A percentile compares a stretch with the other conserved stretches of the same genome.
phyloP scores from a whole-genome alignment of 768 basidiomycete species.

The Coprinopsis cinerea region DNA sequence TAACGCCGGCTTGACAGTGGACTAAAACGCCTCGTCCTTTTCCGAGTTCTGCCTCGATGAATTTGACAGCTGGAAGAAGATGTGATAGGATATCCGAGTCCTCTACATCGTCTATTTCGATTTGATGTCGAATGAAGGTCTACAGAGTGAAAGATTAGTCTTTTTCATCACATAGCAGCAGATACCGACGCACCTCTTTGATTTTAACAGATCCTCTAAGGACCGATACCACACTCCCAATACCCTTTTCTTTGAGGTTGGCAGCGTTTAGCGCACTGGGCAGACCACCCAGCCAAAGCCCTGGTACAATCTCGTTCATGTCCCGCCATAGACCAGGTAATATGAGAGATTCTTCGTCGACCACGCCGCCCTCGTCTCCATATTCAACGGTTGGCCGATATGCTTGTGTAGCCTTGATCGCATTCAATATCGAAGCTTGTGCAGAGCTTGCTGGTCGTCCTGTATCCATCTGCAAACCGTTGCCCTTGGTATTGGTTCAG shows the following conservation, averaged over 20 bases:
- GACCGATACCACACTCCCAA: slow-evolving; percentile 67
- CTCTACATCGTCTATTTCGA: slow-evolving; percentile 70
- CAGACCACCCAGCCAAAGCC: slow-evolving; percentile 83
- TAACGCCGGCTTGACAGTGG: slow-evolving; percentile 87
- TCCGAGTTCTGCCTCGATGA: slow-evolving; percentile 74
- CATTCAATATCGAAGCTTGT: no score
- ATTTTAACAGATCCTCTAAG: slow-evolving; percentile 67
- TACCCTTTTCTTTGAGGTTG: slow-evolving; percentile 60
- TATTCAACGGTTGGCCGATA: no score
- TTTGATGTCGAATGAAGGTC: slow-evolving; percentile 78
- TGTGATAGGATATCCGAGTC: slow-evolving; percentile 77
- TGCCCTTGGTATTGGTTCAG: no score
- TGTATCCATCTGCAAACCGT: no score
- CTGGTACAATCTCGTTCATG: slow-evolving; percentile 60
- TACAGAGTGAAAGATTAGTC: slow-evolving; percentile 21
- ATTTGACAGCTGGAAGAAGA: slow-evolving; percentile 72
- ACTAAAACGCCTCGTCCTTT: slow-evolving; percentile 77
- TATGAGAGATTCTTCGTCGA: no score
- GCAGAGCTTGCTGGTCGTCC: no score
- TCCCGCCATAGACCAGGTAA: no score
- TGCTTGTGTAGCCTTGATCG: no score
- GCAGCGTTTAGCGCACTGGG: slow-evolving; percentile 59
- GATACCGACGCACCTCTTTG: slow-evolving; percentile 41
- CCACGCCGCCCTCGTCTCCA: no score
- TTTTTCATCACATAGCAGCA: slow-evolving; percentile 12